These are phyloP conservation scores for Chlamydomonas schloesseri DNA, from an alignment of 139 green algal species.

Conservation along the genomic window DNA sequence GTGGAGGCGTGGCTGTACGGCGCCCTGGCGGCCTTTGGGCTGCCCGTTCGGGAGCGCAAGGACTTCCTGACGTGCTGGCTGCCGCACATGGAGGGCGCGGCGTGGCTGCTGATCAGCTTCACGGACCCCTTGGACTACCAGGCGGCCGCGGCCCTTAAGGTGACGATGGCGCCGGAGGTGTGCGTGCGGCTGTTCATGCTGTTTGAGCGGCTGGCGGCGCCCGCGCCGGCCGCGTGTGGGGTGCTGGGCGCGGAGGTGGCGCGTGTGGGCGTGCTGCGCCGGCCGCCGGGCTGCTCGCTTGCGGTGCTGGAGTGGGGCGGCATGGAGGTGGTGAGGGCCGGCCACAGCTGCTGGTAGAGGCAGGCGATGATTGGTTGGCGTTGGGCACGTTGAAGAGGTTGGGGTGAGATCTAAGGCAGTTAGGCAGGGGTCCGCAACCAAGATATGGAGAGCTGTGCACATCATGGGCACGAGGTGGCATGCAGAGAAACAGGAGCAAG, in stretches of 20 bases:
- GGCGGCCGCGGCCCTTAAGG: not conserved
- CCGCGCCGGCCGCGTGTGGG: not conserved
- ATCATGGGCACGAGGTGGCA: too few species aligned
- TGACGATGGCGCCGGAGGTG: not conserved
- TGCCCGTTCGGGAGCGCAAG: slow-evolving; percentile 4
- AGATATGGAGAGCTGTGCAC: too few species aligned
- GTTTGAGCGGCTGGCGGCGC: slow-evolving; percentile 15
- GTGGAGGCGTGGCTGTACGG: slow-evolving; percentile 25
- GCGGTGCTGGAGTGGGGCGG: slow-evolving; percentile 4
- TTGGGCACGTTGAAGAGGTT: too few species aligned
- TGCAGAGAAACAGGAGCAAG: too few species aligned
- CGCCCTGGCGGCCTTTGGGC: not conserved
- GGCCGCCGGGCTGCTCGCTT: not conserved
- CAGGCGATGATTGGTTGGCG: too few species aligned
- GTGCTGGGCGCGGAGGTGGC: not conserved
- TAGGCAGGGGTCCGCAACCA: too few species aligned
- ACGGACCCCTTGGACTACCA: not conserved
- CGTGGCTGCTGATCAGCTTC: slow-evolving; percentile 9
- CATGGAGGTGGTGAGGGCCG: not conserved
- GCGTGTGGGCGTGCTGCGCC: not conserved
- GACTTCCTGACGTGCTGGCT: slow-evolving; percentile 27
- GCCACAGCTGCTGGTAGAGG: too few species aligned
- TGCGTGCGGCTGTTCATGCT: slow-evolving; percentile 15
- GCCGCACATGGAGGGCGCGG: slow-evolving; percentile 20
- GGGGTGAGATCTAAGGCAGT: too few species aligned